Percentiles rank a stretch among this genome's conserved stretches.
Conservation (phyloP, 805 yeast species). For the Candida vaughaniae region DNA sequence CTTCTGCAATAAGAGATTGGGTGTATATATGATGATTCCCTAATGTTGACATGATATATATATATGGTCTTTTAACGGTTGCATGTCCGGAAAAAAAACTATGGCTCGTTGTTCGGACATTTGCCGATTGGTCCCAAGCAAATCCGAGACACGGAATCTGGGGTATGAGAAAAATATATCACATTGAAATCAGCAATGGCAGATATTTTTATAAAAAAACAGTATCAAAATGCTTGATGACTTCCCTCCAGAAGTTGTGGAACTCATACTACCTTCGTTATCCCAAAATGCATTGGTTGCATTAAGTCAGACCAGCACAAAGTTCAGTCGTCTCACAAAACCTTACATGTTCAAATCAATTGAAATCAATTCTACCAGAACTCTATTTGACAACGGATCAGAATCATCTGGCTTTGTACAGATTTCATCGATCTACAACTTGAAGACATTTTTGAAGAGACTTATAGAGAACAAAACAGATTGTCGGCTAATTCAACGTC, state of each 20-base stretch:
- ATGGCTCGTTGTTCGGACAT: too few species aligned
- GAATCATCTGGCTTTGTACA: conserved; percentile 1
- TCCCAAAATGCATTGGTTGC: conserved; percentile 16
- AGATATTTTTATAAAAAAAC: too few species aligned
- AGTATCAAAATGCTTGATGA: conserved; percentile 15
- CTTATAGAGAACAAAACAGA: conserved; percentile 11
- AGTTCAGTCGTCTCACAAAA: conserved; percentile 8
- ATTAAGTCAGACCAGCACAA: conserved; percentile 14
- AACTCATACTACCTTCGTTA: conserved; percentile 12
- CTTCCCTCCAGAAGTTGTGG: conserved; percentile 22
- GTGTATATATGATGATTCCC: too few species aligned
- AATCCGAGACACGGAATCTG: conserved; percentile 14
- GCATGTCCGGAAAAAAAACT: too few species aligned
- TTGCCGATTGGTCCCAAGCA: conserved; percentile 10
- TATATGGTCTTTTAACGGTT: too few species aligned
- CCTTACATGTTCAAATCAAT: conserved; percentile 18
- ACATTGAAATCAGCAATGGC: too few species aligned
- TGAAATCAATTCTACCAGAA: conserved; percentile 15
- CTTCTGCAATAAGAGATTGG: too few species aligned
- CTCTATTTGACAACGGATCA: conserved; percentile 1
- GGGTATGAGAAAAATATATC: conserved; percentile 6
- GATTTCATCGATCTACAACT: conserved; percentile 17
- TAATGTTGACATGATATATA: too few species aligned
- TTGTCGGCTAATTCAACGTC: conserved; percentile 14
- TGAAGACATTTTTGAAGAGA: conserved; percentile 20